A percentile compares a stretch with the other conserved stretches of the same genome.
Conservation (phyloP, 257 asterid species). For the Coffea canephora region DNA sequence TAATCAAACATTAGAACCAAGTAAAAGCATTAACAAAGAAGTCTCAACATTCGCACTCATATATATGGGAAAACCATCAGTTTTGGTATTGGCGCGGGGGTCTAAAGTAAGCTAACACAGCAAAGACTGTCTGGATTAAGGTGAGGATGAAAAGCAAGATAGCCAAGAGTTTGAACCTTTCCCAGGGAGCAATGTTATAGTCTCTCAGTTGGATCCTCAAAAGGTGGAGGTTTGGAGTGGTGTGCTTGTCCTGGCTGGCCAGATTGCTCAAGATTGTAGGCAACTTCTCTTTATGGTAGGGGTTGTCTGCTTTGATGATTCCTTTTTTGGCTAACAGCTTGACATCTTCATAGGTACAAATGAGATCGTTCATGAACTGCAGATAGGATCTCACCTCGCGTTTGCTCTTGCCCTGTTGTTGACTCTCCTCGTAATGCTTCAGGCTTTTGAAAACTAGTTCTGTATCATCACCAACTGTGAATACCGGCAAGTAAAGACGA, state of each 20-base stretch:
- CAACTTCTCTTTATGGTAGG: background rate
- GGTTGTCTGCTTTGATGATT: conserved; percentile 6
- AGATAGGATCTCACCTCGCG: conserved; percentile 19
- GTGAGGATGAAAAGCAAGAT: background rate
- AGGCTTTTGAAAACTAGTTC: conserved; percentile 8
- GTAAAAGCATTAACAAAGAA: too few relatives aligned
- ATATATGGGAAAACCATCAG: background rate
- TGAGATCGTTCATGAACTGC: conserved; percentile 22
- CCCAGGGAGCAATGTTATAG: background rate
- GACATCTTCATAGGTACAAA: conserved; percentile 20
- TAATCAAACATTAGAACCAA: too few relatives aligned
- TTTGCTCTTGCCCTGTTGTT: background rate
- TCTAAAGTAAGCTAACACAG: background rate
- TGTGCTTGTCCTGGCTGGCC: background rate
- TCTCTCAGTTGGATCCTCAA: background rate
- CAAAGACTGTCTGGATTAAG: background rate
- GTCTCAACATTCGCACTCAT: too few relatives aligned
- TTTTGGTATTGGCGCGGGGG: background rate
- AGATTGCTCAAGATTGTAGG: background rate
- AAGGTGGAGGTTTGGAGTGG: background rate
- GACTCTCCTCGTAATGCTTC: conserved; percentile 20
- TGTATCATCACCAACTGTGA: background rate
- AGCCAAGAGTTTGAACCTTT: conserved; percentile 2
- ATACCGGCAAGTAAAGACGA: background rate
- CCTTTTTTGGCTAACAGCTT: conserved; percentile 4